phyloP scores from a whole-genome alignment of 139 green algal species.

The Coccomyxa sp. region DNA sequence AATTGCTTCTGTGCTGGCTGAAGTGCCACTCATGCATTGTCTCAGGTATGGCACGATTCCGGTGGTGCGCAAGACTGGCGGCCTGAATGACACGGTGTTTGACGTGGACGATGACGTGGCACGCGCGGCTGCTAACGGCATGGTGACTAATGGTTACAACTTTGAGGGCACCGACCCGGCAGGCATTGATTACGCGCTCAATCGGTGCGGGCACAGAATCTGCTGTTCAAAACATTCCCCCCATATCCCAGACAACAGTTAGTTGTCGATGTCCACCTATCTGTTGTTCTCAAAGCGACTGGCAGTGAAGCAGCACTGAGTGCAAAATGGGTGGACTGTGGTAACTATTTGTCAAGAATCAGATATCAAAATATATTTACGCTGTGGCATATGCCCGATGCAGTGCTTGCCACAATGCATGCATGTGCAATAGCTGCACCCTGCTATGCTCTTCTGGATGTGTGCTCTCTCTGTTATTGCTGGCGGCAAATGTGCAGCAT shows the following conservation, averaged over 20 bases:
- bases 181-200: slow-evolving; percentile 84
- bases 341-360: too few relatives aligned
- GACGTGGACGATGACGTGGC: slow-evolving; percentile 77
- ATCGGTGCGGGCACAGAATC: slow-evolving; percentile 34
- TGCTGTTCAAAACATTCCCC: not conserved
- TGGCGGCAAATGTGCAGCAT: not conserved
- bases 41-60: slow-evolving; percentile 67
- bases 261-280: not conserved
- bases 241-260: too few relatives aligned
- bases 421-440: slow-evolving; percentile 21
- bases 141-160: slow-evolving; percentile 80
- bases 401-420: not conserved
- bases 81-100: slow-evolving; percentile 83
- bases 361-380: too few relatives aligned
- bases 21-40: not conserved
- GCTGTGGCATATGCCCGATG: too few relatives aligned
- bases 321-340: too few relatives aligned
- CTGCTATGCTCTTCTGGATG: not conserved
- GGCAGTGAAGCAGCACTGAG: too few relatives aligned
- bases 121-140: slow-evolving; percentile 39
- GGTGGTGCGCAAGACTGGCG: slow-evolving; percentile 84
- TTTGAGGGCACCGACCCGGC: slow-evolving; percentile 84
- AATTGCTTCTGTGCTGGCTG: not conserved
- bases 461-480: not conserved
- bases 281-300: not conserved